A percentile compares a stretch with the other conserved stretches of the same genome.
phyloP scores from a whole-genome alignment of 75 land plant species.

The Azolla pinnata region DNA sequence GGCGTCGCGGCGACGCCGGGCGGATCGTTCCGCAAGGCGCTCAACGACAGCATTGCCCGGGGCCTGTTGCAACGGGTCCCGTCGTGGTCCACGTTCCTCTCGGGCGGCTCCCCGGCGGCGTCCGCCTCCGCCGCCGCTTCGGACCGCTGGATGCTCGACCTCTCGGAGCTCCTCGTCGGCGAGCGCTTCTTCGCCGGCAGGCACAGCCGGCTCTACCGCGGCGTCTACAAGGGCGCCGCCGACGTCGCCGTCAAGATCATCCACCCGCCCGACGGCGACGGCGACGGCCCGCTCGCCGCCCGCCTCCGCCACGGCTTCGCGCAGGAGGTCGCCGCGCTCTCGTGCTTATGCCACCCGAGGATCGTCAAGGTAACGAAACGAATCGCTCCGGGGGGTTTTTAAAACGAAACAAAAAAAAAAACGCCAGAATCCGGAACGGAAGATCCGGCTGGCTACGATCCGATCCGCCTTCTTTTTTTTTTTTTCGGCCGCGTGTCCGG shows the following conservation, averaged over 20 bases:
- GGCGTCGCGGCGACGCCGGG: too few relatives aligned
- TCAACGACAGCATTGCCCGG: too few relatives aligned
- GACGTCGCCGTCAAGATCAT: constrained; percentile 9
- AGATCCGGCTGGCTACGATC: neutral
- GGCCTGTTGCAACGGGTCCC: constrained; percentile 4
- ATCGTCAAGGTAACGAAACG: constrained; percentile 50
- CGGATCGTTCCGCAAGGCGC: too few relatives aligned
- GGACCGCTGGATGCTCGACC: constrained; percentile 52
- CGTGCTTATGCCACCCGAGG: constrained; percentile 49
- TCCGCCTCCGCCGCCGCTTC: constrained; percentile 1
- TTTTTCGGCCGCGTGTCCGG: neutral
- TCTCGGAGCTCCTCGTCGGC: constrained; percentile 68
- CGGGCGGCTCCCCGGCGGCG: neutral
- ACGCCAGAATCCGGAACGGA: neutral
- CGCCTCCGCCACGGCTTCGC: constrained; percentile 47
- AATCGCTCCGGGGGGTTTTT: neutral
- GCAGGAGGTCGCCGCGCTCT: constrained; percentile 43
- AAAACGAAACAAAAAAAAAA: neutral
- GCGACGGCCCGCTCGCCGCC: constrained; percentile 24
- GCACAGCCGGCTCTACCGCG: constrained; percentile 53
- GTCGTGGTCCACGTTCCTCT: constrained; percentile 7
- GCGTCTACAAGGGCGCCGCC: constrained; percentile 30
- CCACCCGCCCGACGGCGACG: constrained; percentile 2
- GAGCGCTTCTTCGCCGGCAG: constrained; percentile 74
- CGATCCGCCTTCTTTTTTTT: neutral